Conservation (phyloP, 2,329 filamentous ascomycete genomes). For the Hypoxylon sp. region DNA sequence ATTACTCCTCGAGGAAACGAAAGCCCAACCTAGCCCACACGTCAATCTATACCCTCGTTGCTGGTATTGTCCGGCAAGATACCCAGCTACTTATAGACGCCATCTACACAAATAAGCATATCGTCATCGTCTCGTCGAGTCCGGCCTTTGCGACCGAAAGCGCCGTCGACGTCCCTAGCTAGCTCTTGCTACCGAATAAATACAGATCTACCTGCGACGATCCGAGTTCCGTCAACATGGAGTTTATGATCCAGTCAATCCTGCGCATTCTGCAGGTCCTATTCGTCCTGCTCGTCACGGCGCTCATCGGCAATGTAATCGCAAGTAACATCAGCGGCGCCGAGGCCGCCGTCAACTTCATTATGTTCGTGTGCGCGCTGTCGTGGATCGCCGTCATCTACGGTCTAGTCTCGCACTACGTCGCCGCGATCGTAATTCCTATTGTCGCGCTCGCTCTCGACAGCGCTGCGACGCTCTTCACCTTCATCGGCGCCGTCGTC, state of each 20-base stretch:
- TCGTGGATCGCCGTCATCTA: slow-evolving; percentile 74
- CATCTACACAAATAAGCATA: background rate
- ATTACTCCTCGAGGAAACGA: slow-evolving; percentile 19
- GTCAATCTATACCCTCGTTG: slow-evolving; percentile 12
- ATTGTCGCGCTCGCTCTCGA: slow-evolving; percentile 47
- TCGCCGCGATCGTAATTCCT: slow-evolving; percentile 46
- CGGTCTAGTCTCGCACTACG: slow-evolving; percentile 46
- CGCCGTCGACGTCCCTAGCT: slow-evolving; percentile 4
- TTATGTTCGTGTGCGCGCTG: slow-evolving; percentile 77
- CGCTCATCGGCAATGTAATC: slow-evolving; percentile 71
- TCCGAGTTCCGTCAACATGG: slow-evolving; percentile 37
- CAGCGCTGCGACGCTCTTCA: slow-evolving; percentile 72
- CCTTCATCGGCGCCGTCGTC: slow-evolving; percentile 77
- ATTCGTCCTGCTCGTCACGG: slow-evolving; percentile 66
- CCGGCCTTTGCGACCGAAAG: slow-evolving; percentile 7
- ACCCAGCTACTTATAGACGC: background rate
- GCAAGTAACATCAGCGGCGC: slow-evolving; percentile 62
- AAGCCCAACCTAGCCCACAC: slow-evolving; percentile 27
- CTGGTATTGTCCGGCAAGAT: slow-evolving; percentile 1
- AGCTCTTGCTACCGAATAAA: background rate
- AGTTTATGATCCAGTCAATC: slow-evolving; percentile 58
- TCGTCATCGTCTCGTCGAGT: background rate
- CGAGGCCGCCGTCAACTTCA: slow-evolving; percentile 68
- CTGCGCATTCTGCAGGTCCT: slow-evolving; percentile 65
- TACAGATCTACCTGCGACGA: background rate